phyloP scores from a whole-genome alignment of 768 basidiomycete species.

The Tulasnella sp. region DNA sequence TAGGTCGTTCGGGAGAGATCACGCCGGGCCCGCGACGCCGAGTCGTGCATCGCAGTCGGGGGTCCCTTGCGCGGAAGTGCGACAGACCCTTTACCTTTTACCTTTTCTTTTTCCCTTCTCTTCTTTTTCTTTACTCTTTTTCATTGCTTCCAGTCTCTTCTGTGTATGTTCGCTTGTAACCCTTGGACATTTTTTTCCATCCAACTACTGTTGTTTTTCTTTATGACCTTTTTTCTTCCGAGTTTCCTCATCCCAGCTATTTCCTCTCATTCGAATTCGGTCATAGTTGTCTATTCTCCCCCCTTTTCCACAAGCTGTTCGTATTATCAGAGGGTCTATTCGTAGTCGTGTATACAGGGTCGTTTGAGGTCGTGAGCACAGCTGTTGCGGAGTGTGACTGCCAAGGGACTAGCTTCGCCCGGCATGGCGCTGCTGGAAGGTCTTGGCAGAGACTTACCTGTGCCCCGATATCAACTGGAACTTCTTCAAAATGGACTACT shows the following conservation, averaged over 20 bases:
- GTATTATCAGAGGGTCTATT: neutral
- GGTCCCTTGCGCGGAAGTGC: no score
- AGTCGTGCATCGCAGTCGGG: no score
- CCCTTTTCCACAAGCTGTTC: neutral
- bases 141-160: neutral
- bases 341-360: neutral
- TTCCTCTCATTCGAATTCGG: neutral
- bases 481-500: no score
- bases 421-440: no score
- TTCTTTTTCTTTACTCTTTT: neutral
- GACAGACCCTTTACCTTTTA: no score
- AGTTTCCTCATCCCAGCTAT: neutral
- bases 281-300: neutral
- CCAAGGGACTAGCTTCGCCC: no score
- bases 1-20: no score
- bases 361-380: neutral
- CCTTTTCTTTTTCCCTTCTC: no score
- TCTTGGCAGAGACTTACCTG: no score
- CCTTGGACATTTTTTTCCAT: neutral
- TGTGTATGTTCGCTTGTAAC: neutral
- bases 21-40: no score
- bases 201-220: neutral
- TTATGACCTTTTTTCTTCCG: neutral
- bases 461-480: no score
- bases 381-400: no score